A percentile compares a stretch with the other conserved stretches of the same genome.
These are phyloP conservation scores for Clathrospora elynae DNA, from an alignment of 2,329 filamentous ascomycete genomes.

Conservation along the genomic window DNA sequence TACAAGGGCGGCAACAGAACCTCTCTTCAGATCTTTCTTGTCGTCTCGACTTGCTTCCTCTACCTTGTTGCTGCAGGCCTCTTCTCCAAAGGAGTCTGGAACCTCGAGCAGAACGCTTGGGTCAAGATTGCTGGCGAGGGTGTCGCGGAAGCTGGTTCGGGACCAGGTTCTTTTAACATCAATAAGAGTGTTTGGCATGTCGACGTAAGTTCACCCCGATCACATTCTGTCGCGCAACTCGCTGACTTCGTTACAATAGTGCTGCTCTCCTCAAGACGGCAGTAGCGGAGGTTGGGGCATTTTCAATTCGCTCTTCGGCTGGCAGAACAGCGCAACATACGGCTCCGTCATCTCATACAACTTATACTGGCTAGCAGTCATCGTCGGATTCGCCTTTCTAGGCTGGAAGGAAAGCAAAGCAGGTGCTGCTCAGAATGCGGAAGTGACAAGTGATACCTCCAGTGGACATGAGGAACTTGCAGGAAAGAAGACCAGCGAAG, in stretches of 20 bases:
- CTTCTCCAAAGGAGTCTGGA: slow-evolving; percentile 78
- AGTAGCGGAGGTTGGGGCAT: slow-evolving; percentile 78
- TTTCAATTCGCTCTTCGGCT: slow-evolving; percentile 84
- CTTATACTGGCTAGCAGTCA: slow-evolving; percentile 79
- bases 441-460: slow-evolving; percentile 22
- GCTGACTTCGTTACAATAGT: slow-evolving; percentile 54
- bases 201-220: slow-evolving; percentile 61
- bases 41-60: slow-evolving; percentile 78
- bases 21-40: slow-evolving; percentile 76
- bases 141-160: slow-evolving; percentile 65
- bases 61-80: slow-evolving; percentile 84
- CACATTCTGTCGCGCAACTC: background rate
- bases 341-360: slow-evolving; percentile 88
- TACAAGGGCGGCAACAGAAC: slow-evolving; percentile 75
- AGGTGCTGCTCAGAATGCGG: slow-evolving; percentile 3
- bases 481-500: slow-evolving; percentile 23
- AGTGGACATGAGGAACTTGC: slow-evolving; percentile 18
- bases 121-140: slow-evolving; percentile 67
- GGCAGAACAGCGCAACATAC: slow-evolving; percentile 87
- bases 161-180: slow-evolving; percentile 80
- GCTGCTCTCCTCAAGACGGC: slow-evolving; percentile 76
- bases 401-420: slow-evolving; percentile 66
- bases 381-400: slow-evolving; percentile 67
- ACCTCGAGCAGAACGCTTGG: slow-evolving; percentile 72
- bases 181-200: slow-evolving; percentile 80